A percentile compares a stretch with the other conserved stretches of the same genome.
These are phyloP conservation scores for Diophrys sp. DNA, from an alignment of 73 alveolate genomes.

Conservation along the genomic window DNA sequence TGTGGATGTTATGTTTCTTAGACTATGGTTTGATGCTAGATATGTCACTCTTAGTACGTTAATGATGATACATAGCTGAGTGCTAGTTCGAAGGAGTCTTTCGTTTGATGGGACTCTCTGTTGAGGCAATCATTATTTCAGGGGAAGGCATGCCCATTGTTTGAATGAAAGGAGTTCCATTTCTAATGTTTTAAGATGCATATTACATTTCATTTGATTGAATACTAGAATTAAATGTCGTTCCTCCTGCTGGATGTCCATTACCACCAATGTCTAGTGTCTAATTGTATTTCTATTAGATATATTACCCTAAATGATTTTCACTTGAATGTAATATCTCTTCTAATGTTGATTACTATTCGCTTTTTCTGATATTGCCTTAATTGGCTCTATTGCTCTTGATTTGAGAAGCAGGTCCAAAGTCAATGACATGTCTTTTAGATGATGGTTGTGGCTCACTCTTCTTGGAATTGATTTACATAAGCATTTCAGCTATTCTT, in stretches of 20 bases:
- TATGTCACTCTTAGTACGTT: neutral
- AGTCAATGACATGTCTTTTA: too few relatives aligned
- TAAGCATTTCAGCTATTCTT: neutral
- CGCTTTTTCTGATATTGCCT: neutral
- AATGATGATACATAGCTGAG: too few relatives aligned
- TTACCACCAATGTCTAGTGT: neutral
- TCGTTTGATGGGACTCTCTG: neutral
- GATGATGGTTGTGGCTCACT: neutral
- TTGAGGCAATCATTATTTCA: neutral
- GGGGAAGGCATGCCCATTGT: neutral
- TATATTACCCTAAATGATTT: neutral
- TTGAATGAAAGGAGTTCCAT: neutral
- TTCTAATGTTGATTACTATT: neutral
- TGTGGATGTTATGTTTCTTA: neutral
- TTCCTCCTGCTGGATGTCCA: too few relatives aligned
- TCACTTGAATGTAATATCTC: neutral
- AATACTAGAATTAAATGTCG: neutral
- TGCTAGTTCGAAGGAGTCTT: too few relatives aligned
- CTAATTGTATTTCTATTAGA: neutral
- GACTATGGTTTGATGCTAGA: neutral
- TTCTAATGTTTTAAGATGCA: neutral
- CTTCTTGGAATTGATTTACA: neutral
- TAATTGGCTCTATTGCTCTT: neutral
- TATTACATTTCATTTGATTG: neutral
- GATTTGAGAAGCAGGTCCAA: neutral